Conservation (phyloP, 2,329 filamentous ascomycete species). For the Nemania sp. region DNA sequence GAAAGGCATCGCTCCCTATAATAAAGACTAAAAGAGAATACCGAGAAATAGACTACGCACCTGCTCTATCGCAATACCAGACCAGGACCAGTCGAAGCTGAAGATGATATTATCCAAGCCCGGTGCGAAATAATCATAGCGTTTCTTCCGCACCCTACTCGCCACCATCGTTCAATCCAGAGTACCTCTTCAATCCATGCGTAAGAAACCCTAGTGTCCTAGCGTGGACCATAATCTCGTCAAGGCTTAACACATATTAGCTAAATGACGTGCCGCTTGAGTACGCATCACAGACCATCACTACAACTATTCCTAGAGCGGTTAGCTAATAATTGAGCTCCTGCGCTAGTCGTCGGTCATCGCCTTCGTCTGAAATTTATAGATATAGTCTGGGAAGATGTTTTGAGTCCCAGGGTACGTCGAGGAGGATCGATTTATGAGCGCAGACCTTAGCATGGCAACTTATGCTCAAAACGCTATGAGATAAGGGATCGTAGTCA, state of each 20-base stretch:
- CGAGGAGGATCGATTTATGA: neutral
- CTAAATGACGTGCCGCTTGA: neutral
- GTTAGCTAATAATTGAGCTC: neutral
- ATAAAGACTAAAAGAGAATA: constrained; percentile 40
- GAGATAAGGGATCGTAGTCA: too few relatives aligned
- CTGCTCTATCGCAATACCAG: neutral
- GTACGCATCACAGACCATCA: neutral
- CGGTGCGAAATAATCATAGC: neutral
- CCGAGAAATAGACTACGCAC: neutral
- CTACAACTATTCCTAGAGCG: neutral
- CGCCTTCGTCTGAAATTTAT: neutral
- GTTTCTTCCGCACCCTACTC: neutral
- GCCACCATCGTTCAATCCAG: neutral
- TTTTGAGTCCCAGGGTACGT: neutral
- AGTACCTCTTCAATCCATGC: neutral
- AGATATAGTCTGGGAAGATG: neutral
- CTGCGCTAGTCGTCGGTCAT: neutral
- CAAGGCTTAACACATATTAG: neutral
- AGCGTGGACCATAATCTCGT: neutral
- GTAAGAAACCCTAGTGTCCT: neutral
- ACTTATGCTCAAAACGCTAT: neutral
- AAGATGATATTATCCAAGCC: neutral
- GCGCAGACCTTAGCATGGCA: neutral
- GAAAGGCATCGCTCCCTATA: constrained; percentile 77
- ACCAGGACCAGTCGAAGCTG: neutral